Evolutionary conservation across 805 yeast genomes (phyloP).

Genomic region (Vanderwaltozyma yarrowii): DNA sequence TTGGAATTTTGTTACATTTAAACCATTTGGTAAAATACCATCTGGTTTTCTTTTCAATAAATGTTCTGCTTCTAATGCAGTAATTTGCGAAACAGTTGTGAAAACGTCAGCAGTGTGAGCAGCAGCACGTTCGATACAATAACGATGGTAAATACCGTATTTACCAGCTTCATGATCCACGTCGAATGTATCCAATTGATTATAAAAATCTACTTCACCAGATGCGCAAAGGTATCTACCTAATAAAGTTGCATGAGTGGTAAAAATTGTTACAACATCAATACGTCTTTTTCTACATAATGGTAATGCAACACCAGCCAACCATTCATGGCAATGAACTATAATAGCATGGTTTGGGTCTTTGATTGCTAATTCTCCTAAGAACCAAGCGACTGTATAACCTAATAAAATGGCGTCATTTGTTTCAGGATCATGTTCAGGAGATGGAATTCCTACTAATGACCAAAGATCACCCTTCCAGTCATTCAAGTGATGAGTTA

Average conservation of each 20-base stretch:
- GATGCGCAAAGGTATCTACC: constrained; percentile 97
- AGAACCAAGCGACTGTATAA: constrained; percentile 90
- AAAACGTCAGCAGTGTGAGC: constrained; percentile 94
- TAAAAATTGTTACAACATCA: constrained; percentile 90
- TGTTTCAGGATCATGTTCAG: constrained; percentile 78
- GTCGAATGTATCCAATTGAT: constrained; percentile 78
- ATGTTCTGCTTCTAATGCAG: constrained; percentile 94
- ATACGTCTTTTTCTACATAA: constrained; percentile 83
- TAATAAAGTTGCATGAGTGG: constrained; percentile 92
- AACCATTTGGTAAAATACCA: constrained; percentile 94
- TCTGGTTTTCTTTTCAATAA: constrained; percentile 92
- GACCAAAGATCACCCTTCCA: constrained; percentile 95
- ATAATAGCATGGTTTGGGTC: constrained; percentile 84
- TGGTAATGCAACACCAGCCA: constrained; percentile 93
- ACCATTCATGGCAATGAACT: constrained; percentile 96
- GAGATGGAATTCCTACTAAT: constrained; percentile 85
- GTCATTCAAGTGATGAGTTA: constrained; percentile 59
- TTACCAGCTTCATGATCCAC: constrained; percentile 98
- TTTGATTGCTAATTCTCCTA: constrained; percentile 83
- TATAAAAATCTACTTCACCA: constrained; percentile 92
- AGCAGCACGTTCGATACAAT: constrained; percentile 93
- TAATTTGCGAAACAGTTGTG: constrained; percentile 93
- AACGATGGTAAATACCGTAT: constrained; percentile 93
- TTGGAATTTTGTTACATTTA: constrained; percentile 89
- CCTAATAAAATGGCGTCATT: constrained; percentile 91